Evolutionary conservation across 2,329 filamentous ascomycete species (phyloP).

Genomic region (Pseudogymnoascus sp.): DNA sequence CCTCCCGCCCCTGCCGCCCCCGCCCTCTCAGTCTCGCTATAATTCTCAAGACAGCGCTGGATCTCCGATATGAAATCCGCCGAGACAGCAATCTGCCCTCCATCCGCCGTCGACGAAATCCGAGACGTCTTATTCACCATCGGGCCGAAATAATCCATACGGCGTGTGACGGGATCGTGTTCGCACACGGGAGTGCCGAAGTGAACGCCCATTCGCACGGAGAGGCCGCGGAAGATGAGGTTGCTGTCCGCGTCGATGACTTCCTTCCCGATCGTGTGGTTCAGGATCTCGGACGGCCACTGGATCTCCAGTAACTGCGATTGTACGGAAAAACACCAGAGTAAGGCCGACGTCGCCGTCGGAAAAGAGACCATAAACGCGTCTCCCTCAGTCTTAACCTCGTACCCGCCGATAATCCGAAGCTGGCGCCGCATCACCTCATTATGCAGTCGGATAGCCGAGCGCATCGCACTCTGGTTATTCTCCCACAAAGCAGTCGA

Average conservation of each 20-base stretch:
- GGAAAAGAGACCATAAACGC: slow-evolving; percentile 99
- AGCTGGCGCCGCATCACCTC: slow-evolving; percentile 92
- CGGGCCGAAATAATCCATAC: slow-evolving; percentile 98
- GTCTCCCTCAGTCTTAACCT: slow-evolving; percentile 99
- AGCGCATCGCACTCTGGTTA: slow-evolving; percentile 89
- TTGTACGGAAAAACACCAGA: slow-evolving; percentile 97
- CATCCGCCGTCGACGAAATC: slow-evolving; percentile 90
- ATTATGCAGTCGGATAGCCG: slow-evolving; percentile 95
- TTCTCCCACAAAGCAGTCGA: slow-evolving; percentile 95
- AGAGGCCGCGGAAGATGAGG: slow-evolving; percentile 87
- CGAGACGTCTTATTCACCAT: slow-evolving; percentile 98
- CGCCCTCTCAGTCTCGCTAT: slow-evolving; percentile 73
- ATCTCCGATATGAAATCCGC: slow-evolving; percentile 97
- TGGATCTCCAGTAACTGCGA: slow-evolving; percentile 76
- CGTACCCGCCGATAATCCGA: slow-evolving; percentile 89
- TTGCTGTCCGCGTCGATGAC: slow-evolving; percentile 76
- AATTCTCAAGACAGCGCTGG: slow-evolving; percentile 80
- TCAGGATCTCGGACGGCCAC: slow-evolving; percentile 90
- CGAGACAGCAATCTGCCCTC: slow-evolving; percentile 93
- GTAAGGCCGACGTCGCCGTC: slow-evolving; percentile 83
- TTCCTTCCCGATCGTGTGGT: slow-evolving; percentile 76
- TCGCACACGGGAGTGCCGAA: slow-evolving; percentile 94
- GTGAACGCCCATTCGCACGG: slow-evolving; percentile 95
- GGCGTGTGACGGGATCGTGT: slow-evolving; percentile 87
- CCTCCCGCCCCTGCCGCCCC: slow-evolving; percentile 63